Evolutionary conservation across 345 rosid species (phyloP), one percentile per base, ranked within the genome.

Genomic region (Eucalyptus virginea): DNA sequence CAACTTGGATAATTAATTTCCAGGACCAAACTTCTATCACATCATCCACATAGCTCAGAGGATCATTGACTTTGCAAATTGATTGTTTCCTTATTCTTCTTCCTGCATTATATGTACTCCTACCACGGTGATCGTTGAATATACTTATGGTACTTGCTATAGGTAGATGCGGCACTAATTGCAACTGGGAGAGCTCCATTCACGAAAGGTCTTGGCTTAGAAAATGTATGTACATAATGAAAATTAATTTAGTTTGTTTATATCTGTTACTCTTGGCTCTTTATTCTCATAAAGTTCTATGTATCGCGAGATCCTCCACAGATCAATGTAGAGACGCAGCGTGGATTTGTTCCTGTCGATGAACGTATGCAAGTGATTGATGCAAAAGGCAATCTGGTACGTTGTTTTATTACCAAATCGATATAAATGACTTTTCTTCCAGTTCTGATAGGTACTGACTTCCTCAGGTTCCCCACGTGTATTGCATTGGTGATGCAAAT

Each of bases 141-240:
- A 11, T 77, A 6, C 80, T 50, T 45, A 83, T 90, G 91, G 77
- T 83, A 89, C 88, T 87, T 89, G 62, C 87, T 92, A 42, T 91
- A 98, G 99, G 98, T 97, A 86, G 99, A 98, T 94, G 96, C 99
- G 45, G 99, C 99, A 90, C 92, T 98, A 56, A 98, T 98, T 93
- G 99, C 99, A 50, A 98, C 99, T 86, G 99, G 99, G 92, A 94
- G 99, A 92, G 99, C 99, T 89, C 99, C 99, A 88, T 98, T 96
- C 93, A 98, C 99, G 24, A 95, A 94, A 88, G 99, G 99, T 92
- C 99, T 98, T 89, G 99, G 99, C 91, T 93, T 98, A 94, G 99
- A 96, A 92, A 96, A 94, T 92, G 99, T 98, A 93, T 37, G 93
- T 89, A 32, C 88, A 88, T 85, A 44, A 91, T 65, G 69, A 26